These are phyloP conservation scores for Tetrahymena elliotti DNA, from an alignment of 73 alveolate species.

Conservation along the genomic window DNA sequence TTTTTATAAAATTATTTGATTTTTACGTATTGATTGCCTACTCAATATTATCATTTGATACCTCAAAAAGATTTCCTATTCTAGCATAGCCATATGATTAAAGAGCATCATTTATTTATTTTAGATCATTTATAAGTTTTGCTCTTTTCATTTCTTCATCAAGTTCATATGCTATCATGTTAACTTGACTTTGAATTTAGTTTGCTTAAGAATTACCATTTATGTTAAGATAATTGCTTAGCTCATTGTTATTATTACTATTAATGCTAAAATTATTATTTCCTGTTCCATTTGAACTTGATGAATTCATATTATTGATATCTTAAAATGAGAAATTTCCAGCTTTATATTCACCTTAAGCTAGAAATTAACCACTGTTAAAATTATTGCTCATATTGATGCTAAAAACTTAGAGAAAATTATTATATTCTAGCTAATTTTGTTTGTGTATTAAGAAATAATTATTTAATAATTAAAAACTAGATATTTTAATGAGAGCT, in stretches of 20 bases:
- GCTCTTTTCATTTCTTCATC: conserved; percentile 1
- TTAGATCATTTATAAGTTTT: not conserved
- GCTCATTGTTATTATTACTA: not conserved
- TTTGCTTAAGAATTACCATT: not conserved
- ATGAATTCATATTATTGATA: not conserved
- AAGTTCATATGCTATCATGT: not conserved
- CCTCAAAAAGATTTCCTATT: not conserved
- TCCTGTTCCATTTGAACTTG: not conserved
- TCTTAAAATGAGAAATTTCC: not conserved
- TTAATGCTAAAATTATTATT: not conserved
- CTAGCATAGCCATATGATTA: not conserved
- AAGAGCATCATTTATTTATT: not conserved
- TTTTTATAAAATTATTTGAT: not conserved
- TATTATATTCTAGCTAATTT: not conserved
- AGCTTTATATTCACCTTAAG: not conserved
- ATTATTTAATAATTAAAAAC: not conserved
- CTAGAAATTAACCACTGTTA: not conserved
- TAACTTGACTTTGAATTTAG: not conserved
- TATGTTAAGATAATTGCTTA: not conserved
- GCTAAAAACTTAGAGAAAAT: not conserved
- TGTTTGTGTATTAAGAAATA: not conserved
- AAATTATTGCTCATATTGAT: not conserved
- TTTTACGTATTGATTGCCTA: not conserved
- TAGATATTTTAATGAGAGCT: not conserved
- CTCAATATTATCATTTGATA: not conserved